Evolutionary conservation across 2,329 filamentous ascomycete genomes (phyloP), one percentile per base, ranked within the genome.

Genomic region (Bipolaris victoriae): DNA sequence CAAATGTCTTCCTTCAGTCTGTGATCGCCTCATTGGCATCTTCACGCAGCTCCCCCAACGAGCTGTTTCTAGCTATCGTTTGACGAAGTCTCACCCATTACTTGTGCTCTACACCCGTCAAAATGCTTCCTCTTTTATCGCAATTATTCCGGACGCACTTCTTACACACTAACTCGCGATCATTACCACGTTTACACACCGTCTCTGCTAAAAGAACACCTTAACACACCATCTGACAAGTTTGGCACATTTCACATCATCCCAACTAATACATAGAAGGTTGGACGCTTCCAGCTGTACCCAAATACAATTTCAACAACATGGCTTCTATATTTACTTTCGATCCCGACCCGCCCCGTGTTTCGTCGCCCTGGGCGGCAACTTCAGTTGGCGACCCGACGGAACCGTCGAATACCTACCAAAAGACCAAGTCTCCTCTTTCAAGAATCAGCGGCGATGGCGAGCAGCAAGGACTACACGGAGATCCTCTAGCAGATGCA

Each of bases 261-360:
- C 22, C 24, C 15, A 26, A 40, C 18, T 18, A 20, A 40, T 36
- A 49, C 52, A 24, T 33, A 9, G 20, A 45, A 22, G 18, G 20
- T 7, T 10, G 18, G 3, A 29, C 39, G 16, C 15, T 37, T 22
- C 43, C 33, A 9, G 48, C 41, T 15, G 45, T 29, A 18, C 16
- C 24, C 31, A n/a, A 49, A n/a, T 16, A 16, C 35, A 36, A 49
- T 7, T 15, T 18, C 55, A 45, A 40, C 29, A 60, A 37, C 10
- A 96, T 95, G 91, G 94, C 95, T 57, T 97, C 94, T 11, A 91
- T 99, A 66, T 99, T 99, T 75, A 97, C 94, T 0, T 99, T 91
- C 74, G 92, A 97, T 61, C 88, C 91, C 2, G 90, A 97, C 64
- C 91, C 92, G 44, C 91, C 91, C 1, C 83, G 91, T 75, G 92